These are phyloP conservation scores for Penicillium sp. DNA, from an alignment of 2,329 filamentous ascomycete genomes.

Conservation along the genomic window DNA sequence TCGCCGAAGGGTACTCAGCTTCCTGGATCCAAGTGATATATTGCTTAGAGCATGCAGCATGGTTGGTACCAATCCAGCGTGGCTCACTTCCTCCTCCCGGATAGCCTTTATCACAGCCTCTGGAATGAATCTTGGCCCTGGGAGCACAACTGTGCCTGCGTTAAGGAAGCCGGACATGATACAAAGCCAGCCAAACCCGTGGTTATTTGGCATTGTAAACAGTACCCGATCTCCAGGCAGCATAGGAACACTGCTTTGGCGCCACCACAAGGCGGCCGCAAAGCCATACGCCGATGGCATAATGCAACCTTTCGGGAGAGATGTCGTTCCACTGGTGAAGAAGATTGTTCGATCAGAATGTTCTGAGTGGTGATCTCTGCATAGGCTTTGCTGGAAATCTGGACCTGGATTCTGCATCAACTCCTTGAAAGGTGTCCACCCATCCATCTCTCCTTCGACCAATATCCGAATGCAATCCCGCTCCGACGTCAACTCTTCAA, in stretches of 20 bases:
- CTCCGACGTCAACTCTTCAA: conserved; percentile 1
- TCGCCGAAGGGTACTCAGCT: conserved; percentile 2
- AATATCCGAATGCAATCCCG: conserved; percentile 1
- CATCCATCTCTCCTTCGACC: conserved; percentile 1
- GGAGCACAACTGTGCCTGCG: conserved; percentile 13
- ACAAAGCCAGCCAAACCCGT: conserved; percentile 11
- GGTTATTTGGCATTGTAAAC: conserved; percentile 15
- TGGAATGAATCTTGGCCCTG: conserved; percentile 8
- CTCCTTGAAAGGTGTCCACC: conserved; percentile 1
- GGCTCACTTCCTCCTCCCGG: background rate
- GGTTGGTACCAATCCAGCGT: conserved; percentile 7
- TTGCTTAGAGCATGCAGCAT: conserved; percentile 9
- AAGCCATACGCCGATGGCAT: conserved; percentile 9
- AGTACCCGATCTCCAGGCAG: conserved; percentile 5
- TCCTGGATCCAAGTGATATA: background rate
- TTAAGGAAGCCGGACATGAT: conserved; percentile 11
- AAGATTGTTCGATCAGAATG: conserved; percentile 5
- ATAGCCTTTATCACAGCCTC: conserved; percentile 7
- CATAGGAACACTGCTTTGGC: conserved; percentile 7
- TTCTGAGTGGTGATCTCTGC: background rate
- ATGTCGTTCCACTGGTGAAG: conserved; percentile 19
- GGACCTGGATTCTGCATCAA: background rate
- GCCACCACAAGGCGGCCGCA: conserved; percentile 3
- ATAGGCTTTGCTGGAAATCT: background rate
- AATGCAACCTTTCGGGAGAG: conserved; percentile 15